phyloP scores from a whole-genome alignment of 306 rosid species.

The Ormosia semicastrata region DNA sequence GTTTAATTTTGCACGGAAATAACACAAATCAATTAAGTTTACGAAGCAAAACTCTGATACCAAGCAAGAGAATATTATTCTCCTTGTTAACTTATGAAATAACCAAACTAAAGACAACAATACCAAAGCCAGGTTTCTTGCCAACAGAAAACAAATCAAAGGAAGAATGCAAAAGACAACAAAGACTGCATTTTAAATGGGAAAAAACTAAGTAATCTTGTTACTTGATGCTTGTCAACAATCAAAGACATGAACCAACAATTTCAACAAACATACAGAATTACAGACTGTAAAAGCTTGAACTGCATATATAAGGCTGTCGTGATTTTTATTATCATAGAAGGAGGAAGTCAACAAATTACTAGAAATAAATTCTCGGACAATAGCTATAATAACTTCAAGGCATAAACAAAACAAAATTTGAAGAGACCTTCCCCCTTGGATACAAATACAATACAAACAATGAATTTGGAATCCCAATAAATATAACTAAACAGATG shows the following conservation, averaged over 20 bases:
- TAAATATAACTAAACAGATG: background rate
- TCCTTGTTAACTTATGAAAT: background rate
- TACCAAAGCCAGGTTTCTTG: background rate
- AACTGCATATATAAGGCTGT: background rate
- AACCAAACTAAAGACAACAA: background rate
- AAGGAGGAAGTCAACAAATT: constrained; percentile 8
- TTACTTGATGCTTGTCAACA: background rate
- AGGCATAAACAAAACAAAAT: background rate
- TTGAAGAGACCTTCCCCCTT: background rate
- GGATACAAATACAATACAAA: background rate
- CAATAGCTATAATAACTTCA: background rate
- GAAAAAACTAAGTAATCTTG: background rate
- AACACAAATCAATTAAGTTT: background rate
- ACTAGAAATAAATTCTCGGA: background rate
- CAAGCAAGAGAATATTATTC: background rate
- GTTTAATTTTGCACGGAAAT: background rate
- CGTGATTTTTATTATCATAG: background rate
- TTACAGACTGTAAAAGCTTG: background rate
- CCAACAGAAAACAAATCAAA: background rate
- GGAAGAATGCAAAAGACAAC: background rate
- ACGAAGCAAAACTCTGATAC: background rate
- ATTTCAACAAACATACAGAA: background rate
- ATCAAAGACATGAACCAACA: background rate
- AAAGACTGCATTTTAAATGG: background rate
- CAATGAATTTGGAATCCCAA: background rate